Conservation (phyloP, 805 yeast genomes). For the Metschnikowia hibisci region DNA sequence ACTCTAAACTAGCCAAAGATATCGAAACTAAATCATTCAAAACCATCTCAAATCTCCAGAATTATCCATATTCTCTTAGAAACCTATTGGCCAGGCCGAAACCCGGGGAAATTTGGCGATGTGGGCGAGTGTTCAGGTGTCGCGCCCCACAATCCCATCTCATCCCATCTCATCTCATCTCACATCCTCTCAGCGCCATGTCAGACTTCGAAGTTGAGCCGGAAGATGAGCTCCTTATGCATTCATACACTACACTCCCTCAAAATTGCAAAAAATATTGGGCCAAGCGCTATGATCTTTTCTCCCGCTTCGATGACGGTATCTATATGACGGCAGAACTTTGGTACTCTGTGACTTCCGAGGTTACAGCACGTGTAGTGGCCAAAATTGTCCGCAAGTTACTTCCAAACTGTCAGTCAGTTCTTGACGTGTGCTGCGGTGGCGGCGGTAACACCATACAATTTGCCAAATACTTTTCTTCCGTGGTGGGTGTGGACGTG, state of each 20-base stretch:
- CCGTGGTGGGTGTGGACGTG: constrained; percentile 60
- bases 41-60: no score
- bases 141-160: not conserved
- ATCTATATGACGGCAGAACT: constrained; percentile 65
- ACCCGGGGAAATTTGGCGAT: no score
- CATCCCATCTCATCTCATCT: not conserved
- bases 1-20: no score
- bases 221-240: constrained; percentile 35
- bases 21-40: no score
- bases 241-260: constrained; percentile 38
- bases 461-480: constrained; percentile 55
- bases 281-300: constrained; percentile 56
- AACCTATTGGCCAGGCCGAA: no score
- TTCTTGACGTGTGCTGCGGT: constrained; percentile 76
- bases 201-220: constrained; percentile 14
- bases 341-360: constrained; percentile 91
- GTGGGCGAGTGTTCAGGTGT: not conserved
- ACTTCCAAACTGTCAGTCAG: constrained; percentile 43
- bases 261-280: constrained; percentile 50
- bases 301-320: constrained; percentile 63
- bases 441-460: constrained; percentile 87
- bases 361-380: constrained; percentile 56
- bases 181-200: not conserved
- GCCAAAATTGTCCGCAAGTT: constrained; percentile 53
- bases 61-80: no score